These are phyloP conservation scores for Salvia hispanica DNA, from an alignment of 257 asterid genomes.

Conservation along the genomic window DNA sequence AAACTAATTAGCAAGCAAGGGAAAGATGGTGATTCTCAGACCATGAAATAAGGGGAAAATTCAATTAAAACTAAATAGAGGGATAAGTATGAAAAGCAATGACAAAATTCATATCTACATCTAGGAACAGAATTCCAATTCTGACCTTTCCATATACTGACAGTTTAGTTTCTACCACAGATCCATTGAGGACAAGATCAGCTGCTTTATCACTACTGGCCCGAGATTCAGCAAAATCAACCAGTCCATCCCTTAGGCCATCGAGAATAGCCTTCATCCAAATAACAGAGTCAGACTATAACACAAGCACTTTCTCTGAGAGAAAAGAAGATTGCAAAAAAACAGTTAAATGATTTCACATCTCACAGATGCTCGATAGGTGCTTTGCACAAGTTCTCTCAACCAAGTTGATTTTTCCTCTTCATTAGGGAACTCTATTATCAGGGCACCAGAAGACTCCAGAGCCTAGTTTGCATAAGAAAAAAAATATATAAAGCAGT, in stretches of 20 bases:
- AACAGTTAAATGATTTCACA: conserved; percentile 30
- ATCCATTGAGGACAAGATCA: conserved; percentile 88
- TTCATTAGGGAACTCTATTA: conserved; percentile 73
- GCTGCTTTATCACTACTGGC: conserved; percentile 52
- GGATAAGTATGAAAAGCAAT: conserved; percentile 22
- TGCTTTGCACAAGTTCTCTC: conserved; percentile 80
- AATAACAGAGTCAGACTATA: conserved; percentile 28
- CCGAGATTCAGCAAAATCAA: conserved; percentile 51
- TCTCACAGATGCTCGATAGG: conserved; percentile 98
- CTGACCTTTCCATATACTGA: conserved; percentile 89
- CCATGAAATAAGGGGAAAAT: conserved; percentile 16
- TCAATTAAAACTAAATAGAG: conserved; percentile 25
- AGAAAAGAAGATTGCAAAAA: conserved; percentile 27
- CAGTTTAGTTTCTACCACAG: conserved; percentile 74
- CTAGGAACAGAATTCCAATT: conserved; percentile 28
- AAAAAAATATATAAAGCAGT: conserved; percentile 8
- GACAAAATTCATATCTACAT: conserved; percentile 22
- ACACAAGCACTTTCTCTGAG: conserved; percentile 17
- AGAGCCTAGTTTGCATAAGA: conserved; percentile 60
- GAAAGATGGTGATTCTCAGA: conserved; percentile 20
- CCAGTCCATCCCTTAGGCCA: conserved; percentile 54
- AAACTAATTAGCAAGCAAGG: conserved; percentile 52
- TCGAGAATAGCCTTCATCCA: conserved; percentile 78
- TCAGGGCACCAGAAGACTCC: conserved; percentile 88
- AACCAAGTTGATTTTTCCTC: conserved; percentile 82